Conservation (phyloP, 345 rosid species). For the Syzygium aqueum region DNA sequence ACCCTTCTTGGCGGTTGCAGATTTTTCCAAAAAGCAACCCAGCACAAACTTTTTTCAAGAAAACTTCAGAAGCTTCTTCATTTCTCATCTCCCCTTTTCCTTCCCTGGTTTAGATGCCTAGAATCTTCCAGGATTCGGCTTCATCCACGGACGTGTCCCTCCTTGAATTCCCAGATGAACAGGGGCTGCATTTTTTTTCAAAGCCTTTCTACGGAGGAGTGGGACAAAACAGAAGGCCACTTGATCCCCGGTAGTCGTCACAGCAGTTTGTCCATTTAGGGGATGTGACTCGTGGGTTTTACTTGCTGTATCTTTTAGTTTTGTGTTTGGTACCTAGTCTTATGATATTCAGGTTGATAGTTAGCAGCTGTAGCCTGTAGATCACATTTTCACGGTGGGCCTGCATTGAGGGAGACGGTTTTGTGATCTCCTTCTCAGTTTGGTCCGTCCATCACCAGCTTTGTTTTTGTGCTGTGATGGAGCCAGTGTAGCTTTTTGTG, state of each 20-base stretch:
- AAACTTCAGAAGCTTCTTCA: constrained; percentile 3
- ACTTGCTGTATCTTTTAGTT: background rate
- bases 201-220: constrained; percentile 15
- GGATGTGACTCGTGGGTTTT: background rate
- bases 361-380: background rate
- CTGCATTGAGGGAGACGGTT: constrained; percentile 38
- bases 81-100: background rate
- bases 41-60: background rate
- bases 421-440: constrained; percentile 45
- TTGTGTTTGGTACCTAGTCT: background rate
- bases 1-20: constrained; percentile 10
- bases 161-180: background rate
- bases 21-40: background rate
- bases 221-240: background rate
- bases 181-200: constrained; percentile 35
- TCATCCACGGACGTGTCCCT: background rate
- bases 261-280: background rate
- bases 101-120: background rate
- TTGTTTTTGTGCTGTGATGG: constrained; percentile 38
- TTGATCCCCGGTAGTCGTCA: background rate
- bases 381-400: background rate
- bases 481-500: background rate
- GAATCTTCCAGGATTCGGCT: background rate
- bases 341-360: background rate
- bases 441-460: constrained; percentile 29